These are phyloP conservation scores for Ustilago crameri DNA, from an alignment of 1,284 basidiomycete species.

Conservation along the genomic window DNA sequence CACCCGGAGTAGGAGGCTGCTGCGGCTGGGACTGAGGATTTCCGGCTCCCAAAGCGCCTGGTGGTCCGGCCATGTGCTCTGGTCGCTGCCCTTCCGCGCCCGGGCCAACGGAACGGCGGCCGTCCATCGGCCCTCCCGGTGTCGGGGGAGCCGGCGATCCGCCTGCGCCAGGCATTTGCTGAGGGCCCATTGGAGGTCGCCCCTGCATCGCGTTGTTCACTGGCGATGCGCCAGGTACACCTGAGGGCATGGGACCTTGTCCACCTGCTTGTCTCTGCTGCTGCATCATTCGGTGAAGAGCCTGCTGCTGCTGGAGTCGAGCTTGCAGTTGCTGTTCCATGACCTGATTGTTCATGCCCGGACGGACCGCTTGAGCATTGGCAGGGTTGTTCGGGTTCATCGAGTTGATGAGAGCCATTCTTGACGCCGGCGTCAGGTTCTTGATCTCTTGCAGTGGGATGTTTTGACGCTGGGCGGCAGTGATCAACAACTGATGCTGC, in stretches of 20 bases:
- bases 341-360: conserved; percentile 39
- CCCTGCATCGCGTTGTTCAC: conserved; percentile 40
- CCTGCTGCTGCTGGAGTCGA: conserved; percentile 56
- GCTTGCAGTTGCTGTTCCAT: conserved; percentile 59
- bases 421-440: conserved; percentile 56
- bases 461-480: conserved; percentile 59
- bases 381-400: conserved; percentile 52
- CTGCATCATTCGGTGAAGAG: conserved; percentile 54
- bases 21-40: conserved; percentile 23
- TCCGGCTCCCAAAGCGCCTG: conserved; percentile 22
- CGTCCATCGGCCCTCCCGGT: conserved; percentile 38
- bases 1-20: conserved; percentile 31
- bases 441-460: conserved; percentile 64
- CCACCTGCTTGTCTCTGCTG: conserved; percentile 46
- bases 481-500: conserved; percentile 62
- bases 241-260: conserved; percentile 19
- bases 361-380: conserved; percentile 42
- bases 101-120: conserved; percentile 45
- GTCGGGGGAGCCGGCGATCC: conserved; percentile 42
- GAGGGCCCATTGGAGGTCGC: conserved; percentile 41
- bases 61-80: conserved; percentile 35
- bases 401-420: conserved; percentile 57
- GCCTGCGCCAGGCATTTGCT: conserved; percentile 33
- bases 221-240: conserved; percentile 25
- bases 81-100: conserved; percentile 33